Evolutionary conservation across 1,139 yeast genomes (phyloP), one percentile per base, ranked within the genome.

Genomic region (Kluyveromyces sp.): DNA sequence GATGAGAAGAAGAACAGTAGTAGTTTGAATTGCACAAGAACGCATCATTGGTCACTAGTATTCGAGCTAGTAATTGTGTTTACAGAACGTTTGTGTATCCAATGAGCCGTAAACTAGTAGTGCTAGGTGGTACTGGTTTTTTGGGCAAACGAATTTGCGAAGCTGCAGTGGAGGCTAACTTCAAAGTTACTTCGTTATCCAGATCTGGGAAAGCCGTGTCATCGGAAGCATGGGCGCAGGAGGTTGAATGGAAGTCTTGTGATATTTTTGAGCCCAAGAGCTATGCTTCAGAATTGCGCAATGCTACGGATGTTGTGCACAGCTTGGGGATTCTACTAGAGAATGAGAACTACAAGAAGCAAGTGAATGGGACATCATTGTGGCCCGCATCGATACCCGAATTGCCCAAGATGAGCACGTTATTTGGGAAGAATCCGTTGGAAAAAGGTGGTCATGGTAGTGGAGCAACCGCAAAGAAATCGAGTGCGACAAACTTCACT

Each of bases 61-160:
- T 15, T 1, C 21, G 21, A 15, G 21, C 21, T 15, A 15, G 21
- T 15, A 15, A 15, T 15, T 15, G 21, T 15, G 21, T 15, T 15
- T 15, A 15, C 21, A 15, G 21, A 15, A 15, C 21, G 21, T 15
- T 15, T 15, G 21, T 15, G 21, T 15, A 15, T 15, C 21, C 21
- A 7, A 48, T 50, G 53, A 42, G 38, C 8, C 47, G 50, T 10
- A 54, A 49, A 41, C 33, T 61, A 21, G 48, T 86, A 6, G 86
- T 88, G 0, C 78, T 89, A 56, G 97, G 97, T 25, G 96, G 97
- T 0, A 81, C 79, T 50, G 97, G 97, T 3, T 86, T 86, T 60
- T 66, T 89, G 25, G 82, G 82, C 51, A 75, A 76, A 49, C 75
- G 85, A 49, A 79, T 89, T 15, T 86, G 95, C 59, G 81, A 81